Base-by-base conservation (phyloP, 441 rosid species). In the California macrophylla region DNA sequence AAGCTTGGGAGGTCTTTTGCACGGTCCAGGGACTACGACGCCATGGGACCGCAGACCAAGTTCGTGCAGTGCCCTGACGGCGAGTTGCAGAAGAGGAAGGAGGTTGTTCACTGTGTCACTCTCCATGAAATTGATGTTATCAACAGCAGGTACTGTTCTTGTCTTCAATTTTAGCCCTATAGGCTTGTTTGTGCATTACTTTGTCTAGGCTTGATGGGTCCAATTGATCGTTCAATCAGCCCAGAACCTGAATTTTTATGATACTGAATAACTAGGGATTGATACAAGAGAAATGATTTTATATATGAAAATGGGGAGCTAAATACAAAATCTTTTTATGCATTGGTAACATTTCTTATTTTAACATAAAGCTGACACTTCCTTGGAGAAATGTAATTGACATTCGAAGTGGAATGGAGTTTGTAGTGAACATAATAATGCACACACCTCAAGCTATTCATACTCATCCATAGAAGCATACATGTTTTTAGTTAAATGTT, bases 91-190 rank as follows among this genome's bases (percentile, higher is more conserved):
- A 91, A 93, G 83, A 80, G 98, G 82, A 93, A 93, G 77, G 98
- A 93, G 82, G 91, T 93, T 26, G 93, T 93, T 18, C 97, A 91
- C 84, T 93, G 93, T n/a, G 98, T 93, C 28, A 80, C 97, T 0
- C 94, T 93, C 77, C 98, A 93, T 63, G 97, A 93, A 81, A 93
- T 93, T 78, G 98, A 93, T 88, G 98, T 91, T 45, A 93, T 93
- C 71, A 93, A 93, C 64, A 93, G 98, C 89, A 88, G 98, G 98
- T 93, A 76, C 60, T 52, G 25, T 52, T 20, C 15, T 20, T 52
- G 47, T 20, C 15, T 20, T 52, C 3, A 15, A 30, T 25, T 24
- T 3, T 5, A 9, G 24, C 47, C 23, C 0, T 18, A 47, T 47
- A 42, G n/a, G n/a, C 50, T 42, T 42, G 47, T 34, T 9, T n/a